Evolutionary conservation across 176 grass and related monocot species (phyloP).

Genomic region (Typha latifolia): DNA sequence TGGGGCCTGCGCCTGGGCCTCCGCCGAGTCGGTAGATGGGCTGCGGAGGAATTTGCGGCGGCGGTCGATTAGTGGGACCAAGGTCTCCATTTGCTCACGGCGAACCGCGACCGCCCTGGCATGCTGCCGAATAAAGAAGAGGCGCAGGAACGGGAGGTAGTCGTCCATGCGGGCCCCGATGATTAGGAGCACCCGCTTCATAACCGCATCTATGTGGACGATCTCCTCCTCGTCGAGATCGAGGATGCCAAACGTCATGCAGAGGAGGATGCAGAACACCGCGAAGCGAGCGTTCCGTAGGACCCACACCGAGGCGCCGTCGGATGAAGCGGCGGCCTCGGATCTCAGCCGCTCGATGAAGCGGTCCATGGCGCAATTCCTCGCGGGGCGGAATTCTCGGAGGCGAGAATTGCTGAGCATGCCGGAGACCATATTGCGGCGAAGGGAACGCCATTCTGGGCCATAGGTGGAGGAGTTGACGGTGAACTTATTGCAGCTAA

Average conservation of each 20-base stretch:
- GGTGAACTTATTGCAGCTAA: constrained; percentile 84
- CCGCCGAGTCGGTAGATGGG: not conserved
- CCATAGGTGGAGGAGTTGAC: constrained; percentile 86
- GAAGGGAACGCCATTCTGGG: constrained; percentile 64
- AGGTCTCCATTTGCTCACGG: constrained; percentile 52
- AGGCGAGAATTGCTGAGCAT: constrained; percentile 69
- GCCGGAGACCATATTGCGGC: constrained; percentile 92
- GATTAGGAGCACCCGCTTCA: constrained; percentile 81
- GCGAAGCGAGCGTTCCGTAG: constrained; percentile 94
- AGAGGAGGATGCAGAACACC: constrained; percentile 75
- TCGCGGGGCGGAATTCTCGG: constrained; percentile 36
- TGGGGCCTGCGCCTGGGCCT: constrained; percentile 32
- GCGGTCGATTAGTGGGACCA: constrained; percentile 64
- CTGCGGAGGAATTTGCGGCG: constrained; percentile 48
- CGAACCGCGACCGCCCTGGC: constrained; percentile 41
- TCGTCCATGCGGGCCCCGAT: constrained; percentile 61
- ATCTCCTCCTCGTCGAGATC: constrained; percentile 63
- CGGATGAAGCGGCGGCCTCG: constrained; percentile 38
- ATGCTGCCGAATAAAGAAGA: constrained; percentile 46
- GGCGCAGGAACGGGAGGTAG: constrained; percentile 91
- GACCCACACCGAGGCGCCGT: constrained; percentile 57
- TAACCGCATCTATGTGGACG: constrained; percentile 50
- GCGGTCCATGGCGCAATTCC: constrained; percentile 67
- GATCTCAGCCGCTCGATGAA: constrained; percentile 59
- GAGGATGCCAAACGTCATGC: constrained; percentile 83